Evolutionary conservation across 805 yeast genomes (phyloP).

Genomic region (Hanseniaspora valbyensis): DNA sequence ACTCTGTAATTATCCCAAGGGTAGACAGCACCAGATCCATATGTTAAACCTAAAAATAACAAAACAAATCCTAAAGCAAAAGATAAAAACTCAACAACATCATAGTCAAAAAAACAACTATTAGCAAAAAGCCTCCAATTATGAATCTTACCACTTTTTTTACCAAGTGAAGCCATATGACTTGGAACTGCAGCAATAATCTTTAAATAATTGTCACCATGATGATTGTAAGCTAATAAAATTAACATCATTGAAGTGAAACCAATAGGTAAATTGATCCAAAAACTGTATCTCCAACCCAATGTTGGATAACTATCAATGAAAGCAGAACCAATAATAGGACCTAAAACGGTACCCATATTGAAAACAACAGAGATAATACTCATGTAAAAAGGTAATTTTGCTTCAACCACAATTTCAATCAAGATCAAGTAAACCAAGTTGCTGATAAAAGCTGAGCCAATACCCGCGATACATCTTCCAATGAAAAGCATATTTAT

Average conservation of each 20-base stretch:
- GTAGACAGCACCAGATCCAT: conserved; percentile 44
- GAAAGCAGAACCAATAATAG: conserved; percentile 56
- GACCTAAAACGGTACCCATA: conserved; percentile 46
- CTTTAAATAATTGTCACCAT: not conserved
- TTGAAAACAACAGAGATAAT: conserved; percentile 30
- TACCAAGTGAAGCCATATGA: not conserved
- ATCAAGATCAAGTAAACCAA: not conserved
- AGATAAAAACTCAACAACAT: conserved; percentile 21
- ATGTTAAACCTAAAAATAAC: conserved; percentile 22
- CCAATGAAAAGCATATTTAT: not conserved
- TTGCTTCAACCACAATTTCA: not conserved
- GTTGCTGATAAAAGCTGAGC: not conserved
- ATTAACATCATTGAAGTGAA: not conserved
- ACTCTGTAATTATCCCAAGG: conserved; percentile 28
- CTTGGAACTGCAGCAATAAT: not conserved
- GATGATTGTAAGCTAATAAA: not conserved
- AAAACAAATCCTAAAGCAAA: conserved; percentile 21
- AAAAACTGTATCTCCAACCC: not conserved
- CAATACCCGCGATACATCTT: not conserved
- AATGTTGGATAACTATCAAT: conserved; percentile 33
- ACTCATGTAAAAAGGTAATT: not conserved
- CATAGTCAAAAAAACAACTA: conserved; percentile 16
- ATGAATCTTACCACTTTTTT: not conserved
- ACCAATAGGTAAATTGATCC: not conserved
- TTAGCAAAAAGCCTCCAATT: not conserved